phyloP scores from a whole-genome alignment of 257 asterid species.

The Craterostigma plantagineum region DNA sequence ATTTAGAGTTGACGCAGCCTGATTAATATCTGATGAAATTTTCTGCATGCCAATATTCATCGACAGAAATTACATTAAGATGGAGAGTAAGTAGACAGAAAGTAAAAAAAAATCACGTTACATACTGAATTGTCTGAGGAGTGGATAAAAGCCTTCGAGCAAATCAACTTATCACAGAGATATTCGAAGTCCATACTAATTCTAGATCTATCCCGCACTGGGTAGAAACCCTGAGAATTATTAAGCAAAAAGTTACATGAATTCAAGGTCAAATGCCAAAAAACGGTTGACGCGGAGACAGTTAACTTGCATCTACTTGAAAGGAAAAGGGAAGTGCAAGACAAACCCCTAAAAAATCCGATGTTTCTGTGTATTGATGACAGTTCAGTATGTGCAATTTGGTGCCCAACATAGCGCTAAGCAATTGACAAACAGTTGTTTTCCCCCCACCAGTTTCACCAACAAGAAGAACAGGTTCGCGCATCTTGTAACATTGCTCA shows the following conservation, averaged over 20 bases:
- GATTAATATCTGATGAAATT: slow-evolving; percentile 52
- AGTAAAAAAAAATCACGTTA: slow-evolving; percentile 2
- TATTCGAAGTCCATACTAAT: slow-evolving; percentile 41
- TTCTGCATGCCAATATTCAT: slow-evolving; percentile 26
- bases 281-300: slow-evolving; percentile 5
- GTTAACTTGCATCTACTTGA: too few relatives aligned
- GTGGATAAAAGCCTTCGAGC: slow-evolving; percentile 41
- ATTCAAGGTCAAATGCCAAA: slow-evolving; percentile 15
- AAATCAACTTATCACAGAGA: slow-evolving; percentile 29
- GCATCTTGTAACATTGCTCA: slow-evolving; percentile 75
- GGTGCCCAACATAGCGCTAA: slow-evolving; percentile 48
- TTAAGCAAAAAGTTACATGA: too few relatives aligned
- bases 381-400: slow-evolving; percentile 74
- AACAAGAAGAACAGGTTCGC: slow-evolving; percentile 95
- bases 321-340: too few relatives aligned
- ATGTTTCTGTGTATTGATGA: slow-evolving; percentile 90
- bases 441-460: slow-evolving; percentile 99
- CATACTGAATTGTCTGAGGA: slow-evolving; percentile 50
- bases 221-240: slow-evolving; percentile 68
- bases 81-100: slow-evolving; percentile 3
- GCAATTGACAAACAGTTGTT: slow-evolving; percentile 88
- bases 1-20: slow-evolving; percentile 38
- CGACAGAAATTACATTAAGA: background rate
- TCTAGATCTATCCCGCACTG: slow-evolving; percentile 72
- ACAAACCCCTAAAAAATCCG: slow-evolving; percentile 96